Percentiles rank a stretch among this genome's conserved stretches.
phyloP scores from a whole-genome alignment of 2,329 filamentous ascomycete genomes.

The Talaromyces sp. region DNA sequence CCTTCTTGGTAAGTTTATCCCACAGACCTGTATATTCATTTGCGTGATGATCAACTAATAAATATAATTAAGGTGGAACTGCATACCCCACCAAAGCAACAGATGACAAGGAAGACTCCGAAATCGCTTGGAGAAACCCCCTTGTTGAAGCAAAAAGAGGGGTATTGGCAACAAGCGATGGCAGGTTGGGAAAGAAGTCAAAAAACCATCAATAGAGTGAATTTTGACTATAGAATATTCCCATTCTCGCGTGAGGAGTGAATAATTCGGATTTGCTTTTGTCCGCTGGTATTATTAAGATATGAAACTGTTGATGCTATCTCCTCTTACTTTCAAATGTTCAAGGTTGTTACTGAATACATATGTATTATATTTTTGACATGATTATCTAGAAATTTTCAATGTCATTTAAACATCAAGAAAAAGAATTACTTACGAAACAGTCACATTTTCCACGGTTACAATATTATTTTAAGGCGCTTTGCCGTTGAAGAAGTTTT shows the following conservation, averaged over 20 bases:
- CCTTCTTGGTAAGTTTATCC: slow-evolving; percentile 6
- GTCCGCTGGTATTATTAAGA: not conserved
- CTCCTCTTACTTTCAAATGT: not conserved
- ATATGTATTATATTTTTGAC: not conserved
- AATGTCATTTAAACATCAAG: too few relatives aligned
- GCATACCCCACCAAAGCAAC: not conserved
- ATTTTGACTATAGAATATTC: not conserved
- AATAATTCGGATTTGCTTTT: not conserved
- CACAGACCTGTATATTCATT: not conserved
- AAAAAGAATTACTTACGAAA: not conserved
- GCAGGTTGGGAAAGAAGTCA: slow-evolving; percentile 4
- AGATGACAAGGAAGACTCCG: not conserved
- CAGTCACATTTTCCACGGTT: not conserved
- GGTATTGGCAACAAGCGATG: slow-evolving; percentile 2
- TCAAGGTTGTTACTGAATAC: not conserved
- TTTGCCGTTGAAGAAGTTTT: not conserved
- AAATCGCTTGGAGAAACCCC: slow-evolving; percentile 3
- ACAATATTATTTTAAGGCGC: not conserved
- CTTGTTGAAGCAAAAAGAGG: slow-evolving; percentile 7
- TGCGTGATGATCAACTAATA: not conserved
- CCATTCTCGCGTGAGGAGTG: not conserved
- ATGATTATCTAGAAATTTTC: not conserved
- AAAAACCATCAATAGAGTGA: not conserved
- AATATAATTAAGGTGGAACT: slow-evolving; percentile 4
- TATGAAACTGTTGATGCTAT: not conserved